Evolutionary conservation across 371 early-diverging fungal genomes (phyloP), one percentile per base, ranked within the genome.

Genomic region (Actinomortierella ambigua): DNA sequence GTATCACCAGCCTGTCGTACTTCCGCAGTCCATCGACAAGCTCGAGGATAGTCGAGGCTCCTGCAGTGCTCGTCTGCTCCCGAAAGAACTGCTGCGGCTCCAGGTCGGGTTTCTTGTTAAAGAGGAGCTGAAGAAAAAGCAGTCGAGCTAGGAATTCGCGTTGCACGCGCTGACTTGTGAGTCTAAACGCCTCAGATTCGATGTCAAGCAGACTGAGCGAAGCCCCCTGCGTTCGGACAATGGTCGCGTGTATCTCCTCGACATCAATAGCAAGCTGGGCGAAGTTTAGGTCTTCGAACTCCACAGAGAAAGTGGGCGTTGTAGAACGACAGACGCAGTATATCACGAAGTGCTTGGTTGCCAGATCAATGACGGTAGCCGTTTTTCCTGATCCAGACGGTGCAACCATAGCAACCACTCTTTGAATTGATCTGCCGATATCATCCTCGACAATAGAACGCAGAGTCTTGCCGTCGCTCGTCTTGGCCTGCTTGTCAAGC

Each of bases 301-400:
- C 65, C 3, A 58, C 50, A 28, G 58, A 50, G 22, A 22, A 8
- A 2, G 27, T 15, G 4, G 51, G 1, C 9, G 42, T 13, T 20
- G 62, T 53, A 17, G 26, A 20, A 18, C 18, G 53, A 27, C 65
- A 61, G 6, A 65, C 46, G 22, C 29, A 8, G 50, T 70, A 70
- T 11, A 65, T 55, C 28, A 65, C 59, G 54, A 61, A 62, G 62
- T 65, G 63, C 6, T 57, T 46, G 34, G 23, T 65, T 26, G 62
- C 61, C 14, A 65, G 55, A 18, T 70, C 55, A 1, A 70, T 27
- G 8, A 70, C 56, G 0, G 65, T 65, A 15, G 71, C 62, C 15
- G 61, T 70, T 59, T 65, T 70, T 44, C 71, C 65, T 39, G 65
- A 60, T 1, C 63, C 73, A 5, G 59, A 57, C 9, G 48, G 65